Evolutionary conservation across 2,329 filamentous ascomycete genomes (phyloP), one percentile per base, ranked within the genome.

Genomic region (Trichoderma arundinaceum): DNA sequence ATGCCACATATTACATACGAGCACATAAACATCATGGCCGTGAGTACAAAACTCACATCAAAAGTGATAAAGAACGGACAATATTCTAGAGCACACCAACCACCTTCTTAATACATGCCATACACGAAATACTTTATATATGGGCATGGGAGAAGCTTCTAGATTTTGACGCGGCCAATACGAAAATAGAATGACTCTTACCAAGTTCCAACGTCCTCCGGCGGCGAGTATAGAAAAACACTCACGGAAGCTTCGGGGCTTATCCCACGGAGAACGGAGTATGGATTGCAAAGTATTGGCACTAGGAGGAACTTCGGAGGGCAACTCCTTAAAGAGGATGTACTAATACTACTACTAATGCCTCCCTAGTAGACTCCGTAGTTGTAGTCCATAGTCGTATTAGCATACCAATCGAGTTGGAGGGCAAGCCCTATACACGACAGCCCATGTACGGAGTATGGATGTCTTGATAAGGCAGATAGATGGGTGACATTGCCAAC

Each of bases 391-490:
- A 43, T 43, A 46, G 43, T 35, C 41, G 33, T 19, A 41, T 39
- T 32, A 33, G 17, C n/a, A 63, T 19, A 44, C 13, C 17, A 9
- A 19, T 28, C 28, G 28, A 46, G 39, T 22, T 49, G 49, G 43
- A 59, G 56, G 44, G 59, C 49, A 54, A 46, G 13, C 48, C 38
- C 59, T 54, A 62, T 13, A 53, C n/a, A 46, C n/a, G 39, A 44
- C 13, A 33, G 57, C 7, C 33, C 57, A 41, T 39, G 57, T 49
- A 7, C 13, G 32, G 15, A 32, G 35, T 10, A 41, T 51, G 33
- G 5, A 17, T 28, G 38, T 19, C 43, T 43, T 43, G 58, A 33
- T 43, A 49, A 61, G 35, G 48, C 17, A 38, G n/a, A 53, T 28
- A 49, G 39, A 17, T 33, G 22, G 22, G 22, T 28, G 22, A 28